Evolutionary conservation across 148 eudicot species (phyloP).

Genomic region (Persicaria tinctoria): DNA sequence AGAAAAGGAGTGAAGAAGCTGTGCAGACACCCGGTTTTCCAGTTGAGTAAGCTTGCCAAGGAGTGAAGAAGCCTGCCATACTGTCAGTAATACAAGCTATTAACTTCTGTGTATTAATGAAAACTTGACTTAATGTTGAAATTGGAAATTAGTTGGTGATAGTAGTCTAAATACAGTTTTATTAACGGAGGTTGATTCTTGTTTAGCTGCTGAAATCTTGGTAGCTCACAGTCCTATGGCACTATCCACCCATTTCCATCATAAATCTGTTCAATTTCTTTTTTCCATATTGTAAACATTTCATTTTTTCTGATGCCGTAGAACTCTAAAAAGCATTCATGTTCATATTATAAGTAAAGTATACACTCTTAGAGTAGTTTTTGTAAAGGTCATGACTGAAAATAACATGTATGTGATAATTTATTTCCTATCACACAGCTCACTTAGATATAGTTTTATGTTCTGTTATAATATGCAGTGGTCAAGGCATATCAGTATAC

Average conservation of each 20-base stretch:
- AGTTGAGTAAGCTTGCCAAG: too few relatives aligned
- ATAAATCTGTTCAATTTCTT: neutral
- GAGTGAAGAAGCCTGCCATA: too few relatives aligned
- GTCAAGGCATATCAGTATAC: constrained; percentile 95
- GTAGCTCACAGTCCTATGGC: too few relatives aligned
- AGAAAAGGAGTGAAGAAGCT: too few relatives aligned
- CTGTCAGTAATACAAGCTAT: too few relatives aligned
- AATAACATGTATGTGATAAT: neutral
- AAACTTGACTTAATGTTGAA: too few relatives aligned
- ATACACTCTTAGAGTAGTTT: neutral
- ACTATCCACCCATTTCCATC: neutral
- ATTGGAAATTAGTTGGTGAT: too few relatives aligned
- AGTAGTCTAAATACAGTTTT: too few relatives aligned
- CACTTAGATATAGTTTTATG: neutral
- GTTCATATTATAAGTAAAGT: neutral
- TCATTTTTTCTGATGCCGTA: constrained; percentile 2
- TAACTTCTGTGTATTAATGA: too few relatives aligned
- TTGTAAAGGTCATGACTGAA: neutral
- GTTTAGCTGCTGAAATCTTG: too few relatives aligned
- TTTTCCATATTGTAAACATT: neutral
- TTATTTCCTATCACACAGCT: neutral
- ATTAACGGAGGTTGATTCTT: too few relatives aligned
- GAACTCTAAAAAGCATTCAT: neutral
- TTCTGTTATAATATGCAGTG: constrained; percentile 34
- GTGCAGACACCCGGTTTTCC: too few relatives aligned